Evolutionary conservation across 108 stramenopile genomes (phyloP).

Genomic region (Pelagomonas calceolata): DNA sequence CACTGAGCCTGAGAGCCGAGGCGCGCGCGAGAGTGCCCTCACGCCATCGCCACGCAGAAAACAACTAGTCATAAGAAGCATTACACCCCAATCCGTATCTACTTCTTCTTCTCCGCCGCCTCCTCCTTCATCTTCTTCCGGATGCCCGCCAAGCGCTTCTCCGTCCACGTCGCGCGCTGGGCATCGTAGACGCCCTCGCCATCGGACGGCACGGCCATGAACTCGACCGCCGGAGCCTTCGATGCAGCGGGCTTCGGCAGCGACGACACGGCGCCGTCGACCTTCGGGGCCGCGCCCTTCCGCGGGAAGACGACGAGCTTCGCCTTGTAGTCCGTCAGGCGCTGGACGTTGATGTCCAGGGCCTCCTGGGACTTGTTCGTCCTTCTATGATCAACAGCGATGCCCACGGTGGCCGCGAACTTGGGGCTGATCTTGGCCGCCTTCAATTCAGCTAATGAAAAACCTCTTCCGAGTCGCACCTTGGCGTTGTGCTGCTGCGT

Average conservation of each 20-base stretch:
- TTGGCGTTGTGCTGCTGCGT: conserved; percentile 91
- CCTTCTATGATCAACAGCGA: conserved; percentile 89
- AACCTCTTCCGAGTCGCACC: conserved; percentile 85
- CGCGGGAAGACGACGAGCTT: conserved; percentile 83
- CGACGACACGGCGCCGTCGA: conserved; percentile 50
- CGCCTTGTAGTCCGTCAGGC: conserved; percentile 87
- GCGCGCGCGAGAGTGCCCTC: too few relatives aligned
- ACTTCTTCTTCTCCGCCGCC: too few relatives aligned
- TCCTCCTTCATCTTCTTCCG: too few relatives aligned
- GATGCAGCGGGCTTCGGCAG: conserved; percentile 63
- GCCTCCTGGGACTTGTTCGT: conserved; percentile 73
- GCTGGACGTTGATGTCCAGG: conserved; percentile 71
- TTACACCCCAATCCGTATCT: too few relatives aligned
- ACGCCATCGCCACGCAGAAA: too few relatives aligned
- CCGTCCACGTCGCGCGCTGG: neutral
- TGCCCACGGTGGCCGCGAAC: conserved; percentile 83
- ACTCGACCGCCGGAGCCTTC: conserved; percentile 50
- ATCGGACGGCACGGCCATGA: conserved; percentile 47
- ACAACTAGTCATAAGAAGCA: too few relatives aligned
- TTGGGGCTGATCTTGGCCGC: conserved; percentile 71
- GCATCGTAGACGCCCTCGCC: neutral
- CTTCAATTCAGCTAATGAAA: conserved; percentile 90
- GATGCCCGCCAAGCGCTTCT: neutral
- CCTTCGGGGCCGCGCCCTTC: conserved; percentile 57
- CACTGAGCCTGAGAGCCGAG: too few relatives aligned